These are phyloP conservation scores for Chamaecyparis obtusa DNA, from an alignment of 75 land plant genomes.

Conservation along the genomic window DNA sequence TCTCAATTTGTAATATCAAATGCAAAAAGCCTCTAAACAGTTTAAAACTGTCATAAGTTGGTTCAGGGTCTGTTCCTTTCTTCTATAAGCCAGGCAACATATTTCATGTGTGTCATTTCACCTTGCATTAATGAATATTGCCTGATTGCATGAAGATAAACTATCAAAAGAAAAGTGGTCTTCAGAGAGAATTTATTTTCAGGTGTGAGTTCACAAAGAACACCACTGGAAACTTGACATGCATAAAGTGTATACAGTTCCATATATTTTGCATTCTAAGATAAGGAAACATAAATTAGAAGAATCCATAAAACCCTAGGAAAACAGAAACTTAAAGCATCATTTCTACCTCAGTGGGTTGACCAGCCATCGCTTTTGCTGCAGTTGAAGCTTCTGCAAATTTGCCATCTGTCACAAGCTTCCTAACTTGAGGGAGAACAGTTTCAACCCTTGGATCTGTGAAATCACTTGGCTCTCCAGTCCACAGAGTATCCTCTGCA, in stretches of 20 bases:
- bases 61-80: neutral
- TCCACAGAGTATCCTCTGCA: constrained; percentile 86
- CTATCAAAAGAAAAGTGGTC: neutral
- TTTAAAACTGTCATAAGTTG: neutral
- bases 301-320: neutral
- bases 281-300: neutral
- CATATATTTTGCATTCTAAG: neutral
- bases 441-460: constrained; percentile 58
- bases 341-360: constrained; percentile 58
- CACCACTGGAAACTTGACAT: neutral
- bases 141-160: neutral
- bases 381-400: constrained; percentile 63
- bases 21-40: neutral
- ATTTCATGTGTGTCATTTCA: neutral
- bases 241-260: neutral
- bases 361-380: constrained; percentile 52
- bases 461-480: constrained; percentile 75
- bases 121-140: neutral
- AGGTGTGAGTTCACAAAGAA: neutral
- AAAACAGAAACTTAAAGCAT: neutral
- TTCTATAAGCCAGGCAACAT: neutral
- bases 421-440: constrained; percentile 58
- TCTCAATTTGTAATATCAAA: neutral
- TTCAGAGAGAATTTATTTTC: neutral
- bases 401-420: constrained; percentile 64